Evolutionary conservation across 345 rosid species (phyloP), one percentile per base, ranked within the genome.

Genomic region (Hibiscus tridactylites): DNA sequence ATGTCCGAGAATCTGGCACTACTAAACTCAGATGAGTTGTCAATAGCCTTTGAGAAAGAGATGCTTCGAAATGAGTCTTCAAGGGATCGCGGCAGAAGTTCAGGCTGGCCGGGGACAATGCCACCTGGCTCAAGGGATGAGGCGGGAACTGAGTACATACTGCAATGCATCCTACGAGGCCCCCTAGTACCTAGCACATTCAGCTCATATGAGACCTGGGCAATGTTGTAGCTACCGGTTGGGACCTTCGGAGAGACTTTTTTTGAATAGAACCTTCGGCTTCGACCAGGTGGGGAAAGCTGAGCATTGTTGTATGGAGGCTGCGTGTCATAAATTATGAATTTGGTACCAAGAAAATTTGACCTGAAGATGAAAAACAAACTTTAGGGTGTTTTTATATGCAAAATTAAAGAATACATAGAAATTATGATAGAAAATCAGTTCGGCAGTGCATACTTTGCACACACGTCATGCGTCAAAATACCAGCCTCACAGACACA

Each of bases 181-280:
- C 98, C 98, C 44, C 98, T 81, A 0, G 98, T 91, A 7, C 98
- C 98, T 16, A 93, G 89, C 73, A 93, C 96, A 52, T 93, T 93
- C 60, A 93, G 87, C 81, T 93, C 98, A 58, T 91, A 93, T 2
- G 92, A 81, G 57, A 93, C 91, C 70, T 89, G 94, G 0, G 97
- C 91, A 53, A 91, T 85, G 79, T 86, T 88, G 82, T 87, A 93
- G 89, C 94, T 93, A 49, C 98, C 96, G 0, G 85, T 85, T 0
- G 96, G 97, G 77, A 91, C 88, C 80, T 91, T 93, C 0, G 98
- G 98, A 52, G 97, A 88, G 39, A 93, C 96, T 74, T 88, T 88
- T 76, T 88, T 90, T 0, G 97, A 93, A 82, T 85, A 79, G 49
- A 93, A 91, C 75, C 97, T 83, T 15, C 89, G 90, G 83, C 96